Evolutionary conservation across 2,329 filamentous ascomycete genomes (phyloP), one percentile per base, ranked within the genome.

Genomic region (Fusarium sarcochroum): DNA sequence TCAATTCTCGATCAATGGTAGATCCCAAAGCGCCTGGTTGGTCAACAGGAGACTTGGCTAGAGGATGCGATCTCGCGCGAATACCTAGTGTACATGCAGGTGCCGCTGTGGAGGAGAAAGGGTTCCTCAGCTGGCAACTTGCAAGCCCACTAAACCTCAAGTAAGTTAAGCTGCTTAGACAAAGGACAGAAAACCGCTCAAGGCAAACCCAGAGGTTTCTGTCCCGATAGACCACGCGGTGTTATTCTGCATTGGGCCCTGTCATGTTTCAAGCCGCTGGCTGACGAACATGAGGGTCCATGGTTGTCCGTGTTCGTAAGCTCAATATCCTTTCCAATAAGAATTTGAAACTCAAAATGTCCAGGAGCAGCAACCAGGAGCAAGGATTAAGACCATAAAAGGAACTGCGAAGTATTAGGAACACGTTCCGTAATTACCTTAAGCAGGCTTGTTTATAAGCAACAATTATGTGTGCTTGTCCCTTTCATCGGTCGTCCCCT

Each of bases 21-120:
- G 57, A 49, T 48, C 38, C 47, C 27, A 17, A 17, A 30, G 40
- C 34, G 25, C 50, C 23, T 66, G 54, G 41, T 66, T 55, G 54
- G 65, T 54, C 25, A 15, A 40, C 14, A 17, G 34, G 18, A 40
- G 25, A 40, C 30, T 63, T 47, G 41, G 53, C 55, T 52, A 15
- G 46, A 27, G 48, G 40, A 51, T 48, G 66, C 62, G 55, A 66
- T 66, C 59, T 66, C 61, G 60, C n/a, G n/a, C n/a, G n/a, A n/a
- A n/a, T n/a, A n/a, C 41, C 27, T 13, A 30, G 10, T 30, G 27
- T 64, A 52, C 34, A 30, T 59, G 46, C 53, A 65, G 40, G 32
- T 55, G 42, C n/a, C 17, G 46, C 37, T 46, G 58, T 58, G 58
- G 64, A 67, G 47, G 51, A 40, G 45, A 49, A 48, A 37, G 21